Evolutionary conservation across 768 basidiomycete species (phyloP), one percentile per base, ranked within the genome.

Genomic region (Coprinellus aureogranulatus): DNA sequence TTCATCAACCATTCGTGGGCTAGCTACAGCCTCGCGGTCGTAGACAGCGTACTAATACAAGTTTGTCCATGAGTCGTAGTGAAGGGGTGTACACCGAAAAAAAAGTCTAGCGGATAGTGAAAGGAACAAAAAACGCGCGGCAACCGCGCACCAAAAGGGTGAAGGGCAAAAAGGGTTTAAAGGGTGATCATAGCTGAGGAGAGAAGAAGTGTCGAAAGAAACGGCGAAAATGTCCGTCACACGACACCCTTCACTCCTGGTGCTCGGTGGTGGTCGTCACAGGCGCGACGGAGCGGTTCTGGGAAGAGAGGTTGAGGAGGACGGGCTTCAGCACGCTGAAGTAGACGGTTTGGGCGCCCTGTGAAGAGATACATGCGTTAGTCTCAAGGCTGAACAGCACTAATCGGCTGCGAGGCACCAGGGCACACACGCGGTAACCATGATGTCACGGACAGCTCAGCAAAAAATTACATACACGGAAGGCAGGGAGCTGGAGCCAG

Each of bases 291-390:
- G 77, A 71, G 54, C 77, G 75, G 53, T 73, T 69, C 44, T 75
- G 74, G 41, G 74, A 69, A 60, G 77, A 77, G 64, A 86, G 69
- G 74, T 88, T 89, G 62, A 79, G 76, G 65, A 97, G 81, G 50
- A 93, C 71, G 40, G 94, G 95, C 71, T 90, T 90, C 71, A 98
- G 73, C 57, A 90, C 78, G 64, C 79, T 78, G 66, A 80, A 72
- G 77, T 97, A 96, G 40, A 90, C 78, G 56, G 79, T 76, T 82
- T 92, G 88, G 46, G 96, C 96, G 62, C 96, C 96, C 88, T 96
- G 58, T 50, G 39, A 47, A 26, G 18, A 40, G 27, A 22, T 23
- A 44, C 20, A 40, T 25, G 40, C 31, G 50, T 51, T 42, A 51
- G 42, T 45, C 28, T 20, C 20, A 44, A 49, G 30, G 27, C 31